Percentiles rank a stretch among this genome's conserved stretches.
phyloP scores from a whole-genome alignment of 2,329 filamentous ascomycete genomes.

The Alternaria burnsii region DNA sequence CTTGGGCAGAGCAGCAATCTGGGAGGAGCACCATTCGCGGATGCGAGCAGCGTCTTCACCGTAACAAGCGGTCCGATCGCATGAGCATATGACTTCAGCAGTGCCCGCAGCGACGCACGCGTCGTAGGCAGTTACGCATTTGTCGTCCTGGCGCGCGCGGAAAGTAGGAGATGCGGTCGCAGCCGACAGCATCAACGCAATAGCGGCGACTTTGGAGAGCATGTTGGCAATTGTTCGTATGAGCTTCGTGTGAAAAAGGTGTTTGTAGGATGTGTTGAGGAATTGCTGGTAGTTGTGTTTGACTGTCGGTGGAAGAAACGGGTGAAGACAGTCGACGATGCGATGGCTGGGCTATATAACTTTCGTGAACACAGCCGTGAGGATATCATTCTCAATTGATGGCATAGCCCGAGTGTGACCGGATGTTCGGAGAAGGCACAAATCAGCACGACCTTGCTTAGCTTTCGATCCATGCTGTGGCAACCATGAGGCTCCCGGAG shows the following conservation, averaged over 20 bases:
- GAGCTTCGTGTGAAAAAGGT: neutral
- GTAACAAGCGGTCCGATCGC: conserved; percentile 14
- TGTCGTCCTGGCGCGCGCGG: conserved; percentile 8
- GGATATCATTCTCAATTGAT: neutral
- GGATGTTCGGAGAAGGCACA: neutral
- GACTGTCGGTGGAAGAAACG: neutral
- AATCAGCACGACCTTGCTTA: neutral
- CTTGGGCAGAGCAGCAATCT: conserved; percentile 16
- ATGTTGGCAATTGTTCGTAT: conserved; percentile 5
- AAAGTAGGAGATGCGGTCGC: conserved; percentile 16
- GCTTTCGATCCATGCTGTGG: neutral
- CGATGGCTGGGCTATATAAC: neutral
- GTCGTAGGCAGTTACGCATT: conserved; percentile 18
- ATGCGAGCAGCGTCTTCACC: conserved; percentile 20
- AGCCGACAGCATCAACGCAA: conserved; percentile 18
- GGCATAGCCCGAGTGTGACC: neutral
- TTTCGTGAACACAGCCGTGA: neutral
- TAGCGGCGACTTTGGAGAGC: conserved; percentile 13
- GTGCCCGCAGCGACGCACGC: conserved; percentile 19
- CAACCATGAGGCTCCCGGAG: neutral
- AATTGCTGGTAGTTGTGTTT: neutral
- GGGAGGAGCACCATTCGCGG: conserved; percentile 20
- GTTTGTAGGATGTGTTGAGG: neutral
- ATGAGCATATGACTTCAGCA: conserved; percentile 20
- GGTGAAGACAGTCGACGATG: neutral